Evolutionary conservation across 495 filamentous ascomycete species (phyloP), one percentile per base, ranked within the genome.

Genomic region (Aspergillus taichungensis): DNA sequence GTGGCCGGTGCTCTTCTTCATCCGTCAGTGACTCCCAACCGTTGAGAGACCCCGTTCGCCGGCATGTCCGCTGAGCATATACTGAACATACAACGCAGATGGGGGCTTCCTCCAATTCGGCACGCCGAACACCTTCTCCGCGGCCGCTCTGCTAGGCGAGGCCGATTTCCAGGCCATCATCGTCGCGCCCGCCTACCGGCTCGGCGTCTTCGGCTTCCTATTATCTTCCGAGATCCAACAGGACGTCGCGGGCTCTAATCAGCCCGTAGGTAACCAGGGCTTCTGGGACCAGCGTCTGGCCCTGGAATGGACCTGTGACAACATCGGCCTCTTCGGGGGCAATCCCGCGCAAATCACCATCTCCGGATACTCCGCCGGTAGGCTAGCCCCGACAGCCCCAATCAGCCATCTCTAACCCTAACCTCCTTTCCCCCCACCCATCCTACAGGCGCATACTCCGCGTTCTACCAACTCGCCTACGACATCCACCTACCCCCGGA

Each of bases 191-290:
- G 83, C 81, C 48, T 87, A 87, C 52, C 76, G 84, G 3, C 61
- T 87, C 13, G 79, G 79, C 8, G 67, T 82, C 0, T 70, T 88
- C 24, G 84, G 84, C 0, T 88, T 87, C 56, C 54, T 86, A 14
- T 71, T 79, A 24, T 79, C 77, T 1, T 43, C 49, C 2, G 71
- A 72, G 50, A 27, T 79, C 14, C 69, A 71, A 10, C 69, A 73
- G 2, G 73, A 77, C 43, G 74, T 77, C 12, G 76, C 76, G 0
- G 30, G 74, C 10, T 56, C 49, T 2, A 49, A 50, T 0, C 64
- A 72, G 18, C 57, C 61, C 6, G 52, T 57, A 3, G 66, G 83
- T 14, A 88, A 88, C 53, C 60, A 84, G 28, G 84, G 84, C 5
- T 68, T 88, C 50, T 78, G 76, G 64, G 84, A 88, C 55, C 83